Conservation (phyloP, 1,284 basidiomycete genomes). For the Xerocomus amazonicus region DNA sequence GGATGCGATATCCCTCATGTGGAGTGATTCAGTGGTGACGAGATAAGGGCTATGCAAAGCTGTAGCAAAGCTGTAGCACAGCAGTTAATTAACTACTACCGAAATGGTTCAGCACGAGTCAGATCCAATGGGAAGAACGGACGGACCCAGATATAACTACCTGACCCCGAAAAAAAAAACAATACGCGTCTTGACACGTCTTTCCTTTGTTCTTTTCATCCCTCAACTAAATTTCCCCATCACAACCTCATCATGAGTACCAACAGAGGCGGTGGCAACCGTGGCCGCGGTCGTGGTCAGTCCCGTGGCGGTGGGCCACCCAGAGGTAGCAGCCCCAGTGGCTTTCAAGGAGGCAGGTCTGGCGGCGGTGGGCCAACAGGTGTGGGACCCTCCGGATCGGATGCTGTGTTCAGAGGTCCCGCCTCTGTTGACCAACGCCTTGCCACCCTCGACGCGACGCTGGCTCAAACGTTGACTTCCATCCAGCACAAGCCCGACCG, state of each 20-base stretch:
- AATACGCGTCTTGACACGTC: not conserved
- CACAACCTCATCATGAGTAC: slow-evolving; percentile 19
- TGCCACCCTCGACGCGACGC: slow-evolving; percentile 32
- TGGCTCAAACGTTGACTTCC: slow-evolving; percentile 47
- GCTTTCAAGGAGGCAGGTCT: slow-evolving; percentile 24
- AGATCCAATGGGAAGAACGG: too few species aligned
- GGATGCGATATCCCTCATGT: slow-evolving; percentile 55
- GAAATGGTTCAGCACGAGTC: too few species aligned
- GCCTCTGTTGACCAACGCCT: slow-evolving; percentile 45
- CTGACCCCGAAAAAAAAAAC: too few species aligned
- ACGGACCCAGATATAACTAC: too few species aligned
- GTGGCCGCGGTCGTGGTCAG: slow-evolving; percentile 19
- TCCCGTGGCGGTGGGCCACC: too few species aligned
- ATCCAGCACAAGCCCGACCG: slow-evolving; percentile 37
- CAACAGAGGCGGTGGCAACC: slow-evolving; percentile 13
- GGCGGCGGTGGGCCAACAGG: slow-evolving; percentile 33
- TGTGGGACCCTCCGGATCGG: slow-evolving; percentile 31
- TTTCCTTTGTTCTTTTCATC: slow-evolving; percentile 1
- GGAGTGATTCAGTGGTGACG: slow-evolving; percentile 14
- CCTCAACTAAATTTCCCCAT: too few species aligned
- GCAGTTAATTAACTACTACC: too few species aligned
- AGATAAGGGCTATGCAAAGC: not conserved
- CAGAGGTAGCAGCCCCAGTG: slow-evolving; percentile 4
- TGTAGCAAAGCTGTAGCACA: not conserved
- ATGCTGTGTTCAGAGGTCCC: slow-evolving; percentile 45